Conservation (phyloP, 805 yeast species). For the Candida qinlingensis region DNA sequence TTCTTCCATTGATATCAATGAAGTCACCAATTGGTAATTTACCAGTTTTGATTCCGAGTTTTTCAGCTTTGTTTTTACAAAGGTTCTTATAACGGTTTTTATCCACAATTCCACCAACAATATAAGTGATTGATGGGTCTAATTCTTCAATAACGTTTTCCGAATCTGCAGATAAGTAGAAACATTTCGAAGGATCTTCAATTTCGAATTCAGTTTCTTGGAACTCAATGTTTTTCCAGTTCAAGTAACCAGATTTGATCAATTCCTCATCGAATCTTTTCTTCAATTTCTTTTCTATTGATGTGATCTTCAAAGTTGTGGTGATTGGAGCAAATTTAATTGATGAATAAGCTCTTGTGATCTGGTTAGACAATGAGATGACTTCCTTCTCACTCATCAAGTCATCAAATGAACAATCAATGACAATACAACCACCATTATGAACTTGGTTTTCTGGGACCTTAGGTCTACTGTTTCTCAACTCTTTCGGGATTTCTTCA, state of each 20-base stretch:
- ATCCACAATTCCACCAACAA: constrained; percentile 95
- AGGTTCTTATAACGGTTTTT: constrained; percentile 82
- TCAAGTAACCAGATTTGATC: constrained; percentile 44
- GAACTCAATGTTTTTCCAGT: constrained; percentile 66
- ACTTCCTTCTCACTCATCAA: constrained; percentile 73
- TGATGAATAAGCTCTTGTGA: constrained; percentile 76
- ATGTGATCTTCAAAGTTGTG: constrained; percentile 54
- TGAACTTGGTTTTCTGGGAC: constrained; percentile 38
- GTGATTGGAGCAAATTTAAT: constrained; percentile 56
- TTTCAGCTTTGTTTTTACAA: constrained; percentile 77
- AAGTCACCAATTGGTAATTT: constrained; percentile 84
- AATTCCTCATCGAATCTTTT: constrained; percentile 63
- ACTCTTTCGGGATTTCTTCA: constrained; percentile 34
- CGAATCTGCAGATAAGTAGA: constrained; percentile 86
- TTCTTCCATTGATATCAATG: constrained; percentile 77
- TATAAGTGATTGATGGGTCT: constrained; percentile 67
- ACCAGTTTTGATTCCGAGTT: constrained; percentile 64
- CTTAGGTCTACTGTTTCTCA: constrained; percentile 32
- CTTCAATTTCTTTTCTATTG: constrained; percentile 62
- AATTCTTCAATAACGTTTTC: constrained; percentile 59
- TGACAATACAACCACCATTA: constrained; percentile 50
- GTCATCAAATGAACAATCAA: constrained; percentile 91
- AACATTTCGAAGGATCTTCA: constrained; percentile 36
- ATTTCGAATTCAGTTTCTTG: constrained; percentile 25
- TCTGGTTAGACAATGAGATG: constrained; percentile 70